Conservation (phyloP, 352 stramenopile species). For the Phytophthora kernoviae region DNA sequence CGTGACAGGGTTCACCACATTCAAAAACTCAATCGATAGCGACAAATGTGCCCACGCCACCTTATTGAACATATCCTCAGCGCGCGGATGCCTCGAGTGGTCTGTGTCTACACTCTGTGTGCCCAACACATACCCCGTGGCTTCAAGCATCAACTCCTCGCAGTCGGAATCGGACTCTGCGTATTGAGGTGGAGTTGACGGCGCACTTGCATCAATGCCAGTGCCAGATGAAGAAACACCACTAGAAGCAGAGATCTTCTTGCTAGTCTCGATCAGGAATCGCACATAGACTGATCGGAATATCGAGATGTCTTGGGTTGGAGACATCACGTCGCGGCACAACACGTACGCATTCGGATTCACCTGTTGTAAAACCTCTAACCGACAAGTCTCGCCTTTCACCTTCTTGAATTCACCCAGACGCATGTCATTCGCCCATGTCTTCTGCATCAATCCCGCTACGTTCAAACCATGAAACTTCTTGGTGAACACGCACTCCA, state of each 20-base stretch:
- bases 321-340: conserved; percentile 39
- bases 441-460: conserved; percentile 33
- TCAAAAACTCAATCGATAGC: conserved; percentile 48
- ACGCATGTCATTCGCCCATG: conserved; percentile 37
- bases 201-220: conserved; percentile 16
- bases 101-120: conserved; percentile 45
- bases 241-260: conserved; percentile 10
- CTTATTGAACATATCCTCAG: conserved; percentile 6
- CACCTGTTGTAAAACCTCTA: conserved; percentile 43
- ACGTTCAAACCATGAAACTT: conserved; percentile 32
- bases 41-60: conserved; percentile 44
- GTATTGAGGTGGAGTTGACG: conserved; percentile 11
- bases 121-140: conserved; percentile 39
- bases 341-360: conserved; percentile 39
- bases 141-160: conserved; percentile 20
- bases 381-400: conserved; percentile 37
- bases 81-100: conserved; percentile 9
- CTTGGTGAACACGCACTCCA: conserved; percentile 45
- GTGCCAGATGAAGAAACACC: background rate
- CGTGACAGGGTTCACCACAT: conserved; percentile 31
- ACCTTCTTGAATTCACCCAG: conserved; percentile 45
- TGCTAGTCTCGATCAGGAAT: conserved; percentile 39
- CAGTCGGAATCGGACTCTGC: conserved; percentile 15
- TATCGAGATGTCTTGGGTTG: conserved; percentile 23
- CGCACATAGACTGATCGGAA: conserved; percentile 50